These are phyloP conservation scores for Acanthamoeba royreba DNA, from an alignment of 208 protist species.

Conservation along the genomic window DNA sequence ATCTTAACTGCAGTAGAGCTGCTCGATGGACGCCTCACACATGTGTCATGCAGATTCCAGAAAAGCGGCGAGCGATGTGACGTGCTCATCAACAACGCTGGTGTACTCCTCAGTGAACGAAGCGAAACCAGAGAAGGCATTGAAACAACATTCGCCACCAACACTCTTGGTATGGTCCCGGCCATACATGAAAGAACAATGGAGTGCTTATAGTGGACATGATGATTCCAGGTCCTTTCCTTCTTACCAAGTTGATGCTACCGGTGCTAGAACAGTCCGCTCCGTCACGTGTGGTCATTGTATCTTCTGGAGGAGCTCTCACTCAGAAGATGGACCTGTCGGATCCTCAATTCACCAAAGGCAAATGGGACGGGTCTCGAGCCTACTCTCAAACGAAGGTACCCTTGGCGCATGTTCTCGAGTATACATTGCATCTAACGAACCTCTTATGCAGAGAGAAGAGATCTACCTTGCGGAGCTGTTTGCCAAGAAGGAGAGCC, in stretches of 20 bases:
- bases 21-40: too few species aligned
- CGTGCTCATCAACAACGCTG: slow-evolving; percentile 39
- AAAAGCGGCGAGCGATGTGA: neutral
- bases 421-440: neutral
- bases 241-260: slow-evolving; percentile 11
- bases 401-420: neutral
- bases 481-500: neutral
- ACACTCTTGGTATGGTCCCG: neutral
- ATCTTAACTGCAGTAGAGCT: neutral
- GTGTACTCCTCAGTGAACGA: neutral
- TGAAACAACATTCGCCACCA: slow-evolving; percentile 36
- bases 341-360: neutral
- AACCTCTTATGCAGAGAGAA: neutral
- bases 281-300: slow-evolving; percentile 40
- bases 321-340: slow-evolving; percentile 38
- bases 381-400: slow-evolving; percentile 45
- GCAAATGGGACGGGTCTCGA: neutral
- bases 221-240: neutral
- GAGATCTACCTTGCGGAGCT: neutral
- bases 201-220: neutral
- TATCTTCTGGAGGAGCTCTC: neutral
- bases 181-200: too few species aligned
- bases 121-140: slow-evolving; percentile 12
- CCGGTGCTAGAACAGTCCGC: neutral
- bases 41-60: neutral